Evolutionary conservation across 805 yeast genomes (phyloP).

Genomic region (Pichia paraexigua): DNA sequence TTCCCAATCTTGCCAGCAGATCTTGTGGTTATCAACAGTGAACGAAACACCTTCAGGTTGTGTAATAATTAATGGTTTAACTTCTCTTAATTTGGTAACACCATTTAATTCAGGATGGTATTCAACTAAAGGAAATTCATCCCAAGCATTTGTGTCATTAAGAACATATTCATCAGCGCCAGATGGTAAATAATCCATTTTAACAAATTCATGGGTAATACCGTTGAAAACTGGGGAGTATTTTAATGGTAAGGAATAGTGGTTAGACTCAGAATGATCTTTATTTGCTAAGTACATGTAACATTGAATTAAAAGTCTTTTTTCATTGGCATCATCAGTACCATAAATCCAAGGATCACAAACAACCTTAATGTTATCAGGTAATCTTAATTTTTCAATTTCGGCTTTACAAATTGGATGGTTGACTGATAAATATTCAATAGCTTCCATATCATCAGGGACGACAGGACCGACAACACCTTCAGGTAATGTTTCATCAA

Average conservation of each 20-base stretch:
- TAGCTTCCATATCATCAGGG: conserved; percentile 50
- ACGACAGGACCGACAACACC: conserved; percentile 67
- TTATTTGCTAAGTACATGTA: conserved; percentile 66
- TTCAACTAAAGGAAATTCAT: conserved; percentile 52
- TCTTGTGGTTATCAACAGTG: conserved; percentile 47
- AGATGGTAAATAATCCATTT: conserved; percentile 68
- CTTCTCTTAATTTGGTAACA: conserved; percentile 40
- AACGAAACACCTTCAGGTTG: conserved; percentile 83
- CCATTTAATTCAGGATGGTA: conserved; percentile 67
- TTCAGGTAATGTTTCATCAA: conserved; percentile 46
- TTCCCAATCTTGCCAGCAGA: conserved; percentile 81
- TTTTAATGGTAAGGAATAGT: conserved; percentile 65
- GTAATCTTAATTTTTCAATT: conserved; percentile 58
- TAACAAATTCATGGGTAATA: conserved; percentile 48
- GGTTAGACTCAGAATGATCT: conserved; percentile 63
- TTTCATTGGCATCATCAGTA: conserved; percentile 54
- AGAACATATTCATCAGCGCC: conserved; percentile 58
- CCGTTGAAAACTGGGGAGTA: conserved; percentile 69
- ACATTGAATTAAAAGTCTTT: conserved; percentile 58
- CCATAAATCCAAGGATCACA: conserved; percentile 87
- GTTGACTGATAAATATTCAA: conserved; percentile 41
- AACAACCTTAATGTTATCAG: conserved; percentile 43
- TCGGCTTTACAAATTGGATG: conserved; percentile 59
- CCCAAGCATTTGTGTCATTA: conserved; percentile 54
- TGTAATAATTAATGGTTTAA: conserved; percentile 59